Conservation (phyloP, 2,329 filamentous ascomycete genomes). For the Phaeoacremonium minimum region DNA sequence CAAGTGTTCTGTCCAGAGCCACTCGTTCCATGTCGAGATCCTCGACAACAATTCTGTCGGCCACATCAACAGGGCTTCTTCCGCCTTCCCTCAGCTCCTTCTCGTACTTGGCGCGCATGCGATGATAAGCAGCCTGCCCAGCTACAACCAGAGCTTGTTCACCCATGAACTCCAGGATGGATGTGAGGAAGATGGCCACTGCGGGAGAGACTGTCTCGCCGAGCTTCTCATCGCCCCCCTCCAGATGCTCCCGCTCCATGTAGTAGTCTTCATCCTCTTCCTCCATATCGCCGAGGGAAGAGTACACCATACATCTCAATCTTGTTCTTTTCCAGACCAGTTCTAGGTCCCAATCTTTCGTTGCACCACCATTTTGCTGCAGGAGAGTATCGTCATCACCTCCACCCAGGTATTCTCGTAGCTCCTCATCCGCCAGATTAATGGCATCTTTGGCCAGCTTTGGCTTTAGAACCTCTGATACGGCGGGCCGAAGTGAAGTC, state of each 20-base stretch:
- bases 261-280: slow-evolving; percentile 94
- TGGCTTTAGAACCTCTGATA: slow-evolving; percentile 82
- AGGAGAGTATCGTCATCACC: slow-evolving; percentile 69
- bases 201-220: slow-evolving; percentile 78
- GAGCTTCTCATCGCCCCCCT: slow-evolving; percentile 51
- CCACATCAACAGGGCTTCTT: slow-evolving; percentile 39
- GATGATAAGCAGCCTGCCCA: slow-evolving; percentile 75
- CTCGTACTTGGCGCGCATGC: slow-evolving; percentile 55
- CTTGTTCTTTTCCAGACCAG: slow-evolving; percentile 91
- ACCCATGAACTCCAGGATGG: slow-evolving; percentile 88
- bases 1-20: slow-evolving; percentile 82
- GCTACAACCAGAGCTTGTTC: slow-evolving; percentile 87
- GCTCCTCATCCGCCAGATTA: slow-evolving; percentile 32
- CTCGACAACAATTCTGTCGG: slow-evolving; percentile 74
- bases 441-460: slow-evolving; percentile 70
- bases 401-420: slow-evolving; percentile 81
- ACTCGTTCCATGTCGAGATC: slow-evolving; percentile 91
- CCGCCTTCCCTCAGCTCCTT: slow-evolving; percentile 53
- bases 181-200: slow-evolving; percentile 92
- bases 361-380: slow-evolving; percentile 43
- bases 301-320: slow-evolving; percentile 96
- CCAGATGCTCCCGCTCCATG: slow-evolving; percentile 74
- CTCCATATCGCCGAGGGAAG: slow-evolving; percentile 91
- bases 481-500: slow-evolving; percentile 70
- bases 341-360: slow-evolving; percentile 79